A percentile compares a stretch with the other conserved stretches of the same genome.
These are phyloP conservation scores for Celoporthe dispersa DNA, from an alignment of 2,329 filamentous ascomycete genomes.

Conservation along the genomic window DNA sequence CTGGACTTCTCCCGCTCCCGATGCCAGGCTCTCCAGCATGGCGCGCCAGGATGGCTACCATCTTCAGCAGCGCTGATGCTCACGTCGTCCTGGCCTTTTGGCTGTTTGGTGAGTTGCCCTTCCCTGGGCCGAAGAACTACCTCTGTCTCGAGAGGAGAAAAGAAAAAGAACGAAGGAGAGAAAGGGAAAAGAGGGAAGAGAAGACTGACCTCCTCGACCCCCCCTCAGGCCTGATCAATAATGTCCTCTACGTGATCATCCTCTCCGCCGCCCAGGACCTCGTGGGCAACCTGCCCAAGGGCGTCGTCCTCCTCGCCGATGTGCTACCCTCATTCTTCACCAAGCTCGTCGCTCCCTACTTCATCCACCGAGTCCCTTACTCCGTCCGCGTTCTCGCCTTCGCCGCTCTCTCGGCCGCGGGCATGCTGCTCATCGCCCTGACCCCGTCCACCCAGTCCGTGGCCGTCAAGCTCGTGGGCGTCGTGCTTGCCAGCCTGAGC, in stretches of 20 bases:
- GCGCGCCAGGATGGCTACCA: conserved; percentile 63
- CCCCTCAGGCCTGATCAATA: conserved; percentile 81
- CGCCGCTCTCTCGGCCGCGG: conserved; percentile 73
- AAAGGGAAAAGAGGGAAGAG: not conserved
- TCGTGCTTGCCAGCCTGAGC: conserved; percentile 82
- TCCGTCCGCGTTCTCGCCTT: conserved; percentile 73
- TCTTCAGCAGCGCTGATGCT: conserved; percentile 70
- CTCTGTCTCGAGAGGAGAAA: not conserved
- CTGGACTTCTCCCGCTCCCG: conserved; percentile 58
- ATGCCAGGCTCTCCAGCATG: conserved; percentile 66
- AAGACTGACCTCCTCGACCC: not conserved
- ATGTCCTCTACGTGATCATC: conserved; percentile 96
- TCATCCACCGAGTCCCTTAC: conserved; percentile 88
- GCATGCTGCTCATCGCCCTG: conserved; percentile 88
- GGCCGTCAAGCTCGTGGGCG: conserved; percentile 76
- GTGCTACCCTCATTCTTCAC: conserved; percentile 87
- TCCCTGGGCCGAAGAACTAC: not conserved
- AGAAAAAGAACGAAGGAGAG: not conserved
- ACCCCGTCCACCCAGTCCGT: conserved; percentile 71
- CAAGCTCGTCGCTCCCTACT: conserved; percentile 90
- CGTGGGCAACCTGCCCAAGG: conserved; percentile 88
- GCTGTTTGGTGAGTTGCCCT: conserved; percentile 74
- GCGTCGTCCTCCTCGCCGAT: conserved; percentile 89
- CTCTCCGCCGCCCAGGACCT: conserved; percentile 94
- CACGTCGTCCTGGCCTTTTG: conserved; percentile 83